phyloP scores from a whole-genome alignment of 1,284 basidiomycete species.

The Cronartium quercuum region DNA sequence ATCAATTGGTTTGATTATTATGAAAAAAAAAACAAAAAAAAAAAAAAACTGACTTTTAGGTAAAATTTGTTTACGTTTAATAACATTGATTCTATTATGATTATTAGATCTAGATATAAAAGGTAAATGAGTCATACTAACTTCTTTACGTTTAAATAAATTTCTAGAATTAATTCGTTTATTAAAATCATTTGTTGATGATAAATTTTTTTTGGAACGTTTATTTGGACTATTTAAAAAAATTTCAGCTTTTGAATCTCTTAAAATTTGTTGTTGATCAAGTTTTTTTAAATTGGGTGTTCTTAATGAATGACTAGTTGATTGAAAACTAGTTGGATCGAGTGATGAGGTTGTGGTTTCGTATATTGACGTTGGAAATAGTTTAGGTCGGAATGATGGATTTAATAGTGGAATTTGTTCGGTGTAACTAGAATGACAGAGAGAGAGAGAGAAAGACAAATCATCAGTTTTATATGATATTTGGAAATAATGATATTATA shows the following conservation, averaged over 20 bases:
- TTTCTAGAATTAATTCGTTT: not conserved
- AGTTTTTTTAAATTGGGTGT: constrained; percentile 16
- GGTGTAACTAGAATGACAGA: too few relatives aligned
- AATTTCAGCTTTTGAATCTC: not conserved
- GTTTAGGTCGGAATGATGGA: constrained; percentile 33
- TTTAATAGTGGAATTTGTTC: constrained; percentile 10
- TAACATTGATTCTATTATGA: not conserved
- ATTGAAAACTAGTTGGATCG: constrained; percentile 8
- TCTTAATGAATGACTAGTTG: not conserved
- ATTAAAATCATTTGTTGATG: too few relatives aligned
- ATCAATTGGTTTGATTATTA: not conserved
- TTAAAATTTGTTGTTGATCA: not conserved
- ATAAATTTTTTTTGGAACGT: not conserved
- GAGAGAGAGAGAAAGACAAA: too few relatives aligned
- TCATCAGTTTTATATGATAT: too few relatives aligned
- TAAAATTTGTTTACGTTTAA: constrained; percentile 24
- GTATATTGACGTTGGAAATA: constrained; percentile 33
- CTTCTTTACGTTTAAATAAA: constrained; percentile 3
- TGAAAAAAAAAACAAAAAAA: not conserved
- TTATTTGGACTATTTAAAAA: not conserved
- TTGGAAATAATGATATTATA: too few relatives aligned
- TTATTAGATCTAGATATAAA: not conserved
- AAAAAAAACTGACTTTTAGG: constrained; percentile 23
- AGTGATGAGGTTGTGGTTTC: constrained; percentile 11
- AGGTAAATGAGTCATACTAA: constrained; percentile 8